Conservation (phyloP, 179 eudicot genomes). For the Nepenthes alata region DNA sequence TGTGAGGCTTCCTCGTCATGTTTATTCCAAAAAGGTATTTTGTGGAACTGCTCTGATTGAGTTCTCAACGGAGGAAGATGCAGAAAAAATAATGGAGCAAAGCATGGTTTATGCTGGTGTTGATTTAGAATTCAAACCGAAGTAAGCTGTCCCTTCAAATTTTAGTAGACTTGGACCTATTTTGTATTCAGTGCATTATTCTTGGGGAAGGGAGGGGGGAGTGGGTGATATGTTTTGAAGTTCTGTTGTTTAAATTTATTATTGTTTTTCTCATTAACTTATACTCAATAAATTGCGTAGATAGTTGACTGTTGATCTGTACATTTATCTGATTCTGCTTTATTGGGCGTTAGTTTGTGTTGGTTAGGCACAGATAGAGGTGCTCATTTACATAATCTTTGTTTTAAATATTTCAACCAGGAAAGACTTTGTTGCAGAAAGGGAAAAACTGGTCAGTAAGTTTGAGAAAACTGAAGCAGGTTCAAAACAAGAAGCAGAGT, state of each 20-base stretch:
- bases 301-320: no score
- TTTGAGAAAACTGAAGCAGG: constrained; percentile 24
- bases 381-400: background rate
- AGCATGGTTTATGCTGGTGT: constrained; percentile 56
- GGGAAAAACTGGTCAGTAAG: constrained; percentile 51
- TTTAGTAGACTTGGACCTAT: no score
- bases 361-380: background rate
- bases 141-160: constrained; percentile 28
- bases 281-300: no score
- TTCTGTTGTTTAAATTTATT: no score
- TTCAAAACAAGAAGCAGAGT: constrained; percentile 36
- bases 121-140: constrained; percentile 63
- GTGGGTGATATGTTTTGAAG: no score
- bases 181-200: no score
- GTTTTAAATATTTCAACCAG: constrained; percentile 22
- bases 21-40: constrained; percentile 50
- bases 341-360: background rate
- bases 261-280: no score
- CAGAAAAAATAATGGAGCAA: constrained; percentile 48
- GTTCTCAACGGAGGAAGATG: constrained; percentile 83
- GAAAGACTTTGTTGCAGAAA: constrained; percentile 76
- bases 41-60: constrained; percentile 90
- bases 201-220: no score
- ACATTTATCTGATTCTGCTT: background rate
- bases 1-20: constrained; percentile 87